phyloP scores from a whole-genome alignment of 176 grass and related monocot genomes.

The sorghum (Sorghum bicolor) region Sorghum_bicolor_NCBIv3 NC_012876.2:6408501-6409000 shows the following conservation, averaged over 20 bases:
- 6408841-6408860: too few relatives aligned
- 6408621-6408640: background rate
- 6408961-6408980: too few relatives aligned
- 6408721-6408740: background rate
- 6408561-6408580: background rate
- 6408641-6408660: background rate
- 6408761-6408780: background rate
- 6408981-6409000: too few relatives aligned
- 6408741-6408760: background rate
- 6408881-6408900: too few relatives aligned
- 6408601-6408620: background rate
- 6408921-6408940: too few relatives aligned
- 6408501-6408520: background rate
- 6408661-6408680: background rate
- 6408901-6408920: too few relatives aligned
- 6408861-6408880: too few relatives aligned
- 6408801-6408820: background rate
- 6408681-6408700: background rate
- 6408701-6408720: background rate
- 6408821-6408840: background rate
- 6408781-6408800: background rate
- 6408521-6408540: slow-evolving; percentile 7
- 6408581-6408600: background rate
- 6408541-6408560: background rate
- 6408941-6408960: too few relatives aligned